Base-by-base conservation (phyloP, 1,284 basidiomycete genomes). In the Ceratobasidium papillatum region DNA sequence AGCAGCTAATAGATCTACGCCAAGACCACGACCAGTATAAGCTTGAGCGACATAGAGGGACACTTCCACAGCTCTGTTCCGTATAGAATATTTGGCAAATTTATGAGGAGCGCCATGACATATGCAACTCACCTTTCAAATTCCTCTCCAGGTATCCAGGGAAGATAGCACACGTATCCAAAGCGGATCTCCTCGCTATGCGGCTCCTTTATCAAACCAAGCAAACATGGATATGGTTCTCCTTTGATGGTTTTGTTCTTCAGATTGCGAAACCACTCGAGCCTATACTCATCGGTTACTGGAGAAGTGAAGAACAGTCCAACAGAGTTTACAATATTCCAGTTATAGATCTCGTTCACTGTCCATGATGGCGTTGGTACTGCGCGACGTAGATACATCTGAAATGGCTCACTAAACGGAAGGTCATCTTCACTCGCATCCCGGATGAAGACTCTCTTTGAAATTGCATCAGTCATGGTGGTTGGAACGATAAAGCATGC, bases 341-440 rank as follows among this genome's bases (percentile, higher is more conserved):
- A 62, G 59, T 62, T 62, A 25, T 62, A 62, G 19, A 62, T 25
- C 27, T 62, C 59, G 27, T 62, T 62, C 59, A 62, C 59, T 61
- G 11, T 38, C 12, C 22, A 27, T 25, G 9, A 32, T 32, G 27
- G 52, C 25, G 8, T 30, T 11, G 19, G 9, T 51, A n/a, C 49
- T 17, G 22, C 7, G 22, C 25, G 9, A 11, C 8, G 47, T n/a
- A n/a, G 27, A 51, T n/a, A 30, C 3, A 19, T 8, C 5, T 30
- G n/a, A 45, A 30, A 4, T 2, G 17, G 19, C 59, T 45, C 25
- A 62, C 38, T 62, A n/a, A 62, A 62, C 36, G 59, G 59, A 17
- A 62, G 38, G 22, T 62, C 59, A 1, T 41, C 59, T 25, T 62
- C 59, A 14, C 17, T 62, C 11, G 59, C 59, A 25, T 62, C 59